Percentiles rank a stretch among this genome's conserved stretches.
phyloP scores from a whole-genome alignment of 139 green algal species.

The Deuterostichococcus epilithicus region DNA sequence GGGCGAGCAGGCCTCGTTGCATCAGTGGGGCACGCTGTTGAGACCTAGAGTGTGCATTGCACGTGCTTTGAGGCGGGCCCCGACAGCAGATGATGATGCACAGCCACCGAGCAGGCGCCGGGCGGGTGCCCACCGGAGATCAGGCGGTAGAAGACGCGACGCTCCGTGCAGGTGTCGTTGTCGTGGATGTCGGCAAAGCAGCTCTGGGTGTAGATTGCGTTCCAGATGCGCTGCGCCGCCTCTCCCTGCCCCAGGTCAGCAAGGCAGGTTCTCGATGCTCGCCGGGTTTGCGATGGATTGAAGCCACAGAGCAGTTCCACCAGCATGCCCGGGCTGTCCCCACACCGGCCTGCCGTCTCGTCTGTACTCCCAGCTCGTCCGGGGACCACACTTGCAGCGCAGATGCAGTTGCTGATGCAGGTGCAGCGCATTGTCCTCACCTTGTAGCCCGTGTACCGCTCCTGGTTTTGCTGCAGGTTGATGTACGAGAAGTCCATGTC shows the following conservation, averaged over 20 bases:
- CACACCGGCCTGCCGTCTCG: too few species aligned
- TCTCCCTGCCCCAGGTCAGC: conserved; percentile 59
- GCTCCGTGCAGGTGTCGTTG: conserved; percentile 53
- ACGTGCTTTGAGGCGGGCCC: too few species aligned
- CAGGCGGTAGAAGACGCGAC: conserved; percentile 82
- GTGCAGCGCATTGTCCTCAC: conserved; percentile 21
- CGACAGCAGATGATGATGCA: conserved; percentile 32
- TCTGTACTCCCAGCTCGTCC: too few species aligned
- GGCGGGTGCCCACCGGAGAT: conserved; percentile 30
- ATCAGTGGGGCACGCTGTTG: too few species aligned
- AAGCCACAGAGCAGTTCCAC: too few species aligned
- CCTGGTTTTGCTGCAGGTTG: conserved; percentile 88
- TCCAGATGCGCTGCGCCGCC: conserved; percentile 86
- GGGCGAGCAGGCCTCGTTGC: too few species aligned
- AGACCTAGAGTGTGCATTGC: too few species aligned
- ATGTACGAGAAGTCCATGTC: conserved; percentile 88
- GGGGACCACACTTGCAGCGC: too few species aligned
- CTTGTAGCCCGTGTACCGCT: conserved; percentile 93
- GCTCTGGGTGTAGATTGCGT: conserved; percentile 85
- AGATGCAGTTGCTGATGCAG: neutral
- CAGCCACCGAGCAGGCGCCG: too few species aligned
- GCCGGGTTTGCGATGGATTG: too few species aligned
- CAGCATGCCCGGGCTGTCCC: too few species aligned
- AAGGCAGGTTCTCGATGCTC: too few species aligned
- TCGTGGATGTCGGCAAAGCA: conserved; percentile 64